Evolutionary conservation across 495 filamentous ascomycete species (phyloP).

Genomic region (Letharia columbiana): DNA sequence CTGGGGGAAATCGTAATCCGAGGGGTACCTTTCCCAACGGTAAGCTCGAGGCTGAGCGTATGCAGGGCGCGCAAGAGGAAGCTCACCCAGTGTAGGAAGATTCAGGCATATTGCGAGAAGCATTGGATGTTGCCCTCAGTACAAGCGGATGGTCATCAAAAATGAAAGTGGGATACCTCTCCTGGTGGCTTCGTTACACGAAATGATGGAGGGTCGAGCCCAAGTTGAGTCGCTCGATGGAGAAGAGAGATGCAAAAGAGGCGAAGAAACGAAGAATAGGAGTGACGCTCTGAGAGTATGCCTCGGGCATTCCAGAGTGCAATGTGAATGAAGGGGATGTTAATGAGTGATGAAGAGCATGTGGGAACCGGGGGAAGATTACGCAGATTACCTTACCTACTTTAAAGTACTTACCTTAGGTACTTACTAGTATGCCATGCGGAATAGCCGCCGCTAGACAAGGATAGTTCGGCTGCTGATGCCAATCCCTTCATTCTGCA

Average conservation of each 20-base stretch:
- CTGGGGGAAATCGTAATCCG: slow-evolving; percentile 3
- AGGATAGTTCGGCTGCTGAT: not conserved
- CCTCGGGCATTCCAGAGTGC: slow-evolving; percentile 1
- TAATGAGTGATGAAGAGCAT: no score
- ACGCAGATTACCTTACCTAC: no score
- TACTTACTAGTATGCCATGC: not conserved
- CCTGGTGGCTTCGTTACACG: not conserved
- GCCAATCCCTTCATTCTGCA: not conserved
- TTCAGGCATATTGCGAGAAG: slow-evolving; percentile 2
- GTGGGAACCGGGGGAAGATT: no score
- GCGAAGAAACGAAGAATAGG: not conserved
- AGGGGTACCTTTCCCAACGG: slow-evolving; percentile 9
- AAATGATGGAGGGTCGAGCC: not conserved
- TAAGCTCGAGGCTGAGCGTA: slow-evolving; percentile 2
- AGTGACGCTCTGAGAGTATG: not conserved
- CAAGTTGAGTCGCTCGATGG: not conserved
- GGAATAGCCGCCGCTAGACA: not conserved
- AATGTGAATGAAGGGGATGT: not conserved
- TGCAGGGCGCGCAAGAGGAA: not conserved
- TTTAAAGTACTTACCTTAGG: no score
- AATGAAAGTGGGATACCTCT: not conserved
- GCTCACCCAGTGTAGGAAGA: slow-evolving; percentile 7
- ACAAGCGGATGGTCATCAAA: not conserved
- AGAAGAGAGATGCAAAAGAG: not conserved
- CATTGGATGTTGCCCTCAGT: not conserved